These are phyloP conservation scores for Agapanthus africanus DNA, from an alignment of 106 monocot species.

Conservation along the genomic window DNA sequence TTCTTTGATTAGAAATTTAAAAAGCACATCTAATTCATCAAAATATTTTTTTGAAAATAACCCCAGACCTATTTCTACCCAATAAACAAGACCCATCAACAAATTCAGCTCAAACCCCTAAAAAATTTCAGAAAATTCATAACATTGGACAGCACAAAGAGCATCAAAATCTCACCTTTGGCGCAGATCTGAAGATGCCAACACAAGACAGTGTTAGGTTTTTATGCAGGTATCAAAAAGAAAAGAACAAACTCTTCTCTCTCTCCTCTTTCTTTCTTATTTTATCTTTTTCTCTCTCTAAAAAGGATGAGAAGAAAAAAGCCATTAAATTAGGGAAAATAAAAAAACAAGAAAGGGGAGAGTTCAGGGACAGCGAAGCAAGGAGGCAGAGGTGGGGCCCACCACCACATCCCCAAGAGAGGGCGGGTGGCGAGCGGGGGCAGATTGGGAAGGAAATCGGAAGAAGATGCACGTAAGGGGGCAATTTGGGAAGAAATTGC, in stretches of 20 bases:
- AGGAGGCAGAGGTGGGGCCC: conserved; percentile 1
- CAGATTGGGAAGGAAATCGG: neutral
- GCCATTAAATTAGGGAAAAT: no score
- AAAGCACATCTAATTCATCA: no score
- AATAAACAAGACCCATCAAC: no score
- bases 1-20: neutral
- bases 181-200: neutral
- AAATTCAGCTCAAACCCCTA: no score
- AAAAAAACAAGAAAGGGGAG: conserved; percentile 3
- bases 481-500: neutral
- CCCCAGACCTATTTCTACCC: no score
- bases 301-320: conserved; percentile 3
- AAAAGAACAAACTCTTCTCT: conserved; percentile 1
- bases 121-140: neutral
- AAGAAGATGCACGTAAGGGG: neutral
- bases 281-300: neutral
- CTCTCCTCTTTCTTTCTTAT: neutral
- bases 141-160: neutral
- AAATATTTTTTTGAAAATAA: no score
- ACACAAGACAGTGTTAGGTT: neutral
- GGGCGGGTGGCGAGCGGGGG: conserved; percentile 8
- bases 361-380: conserved; percentile 5
- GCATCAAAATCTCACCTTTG: conserved; percentile 1
- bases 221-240: neutral
- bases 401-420: conserved; percentile 4